A percentile compares a stretch with the other conserved stretches of the same genome.
Evolutionary conservation across 306 rosid genomes (phyloP).

Genomic region (Vachellia pachyceras): DNA sequence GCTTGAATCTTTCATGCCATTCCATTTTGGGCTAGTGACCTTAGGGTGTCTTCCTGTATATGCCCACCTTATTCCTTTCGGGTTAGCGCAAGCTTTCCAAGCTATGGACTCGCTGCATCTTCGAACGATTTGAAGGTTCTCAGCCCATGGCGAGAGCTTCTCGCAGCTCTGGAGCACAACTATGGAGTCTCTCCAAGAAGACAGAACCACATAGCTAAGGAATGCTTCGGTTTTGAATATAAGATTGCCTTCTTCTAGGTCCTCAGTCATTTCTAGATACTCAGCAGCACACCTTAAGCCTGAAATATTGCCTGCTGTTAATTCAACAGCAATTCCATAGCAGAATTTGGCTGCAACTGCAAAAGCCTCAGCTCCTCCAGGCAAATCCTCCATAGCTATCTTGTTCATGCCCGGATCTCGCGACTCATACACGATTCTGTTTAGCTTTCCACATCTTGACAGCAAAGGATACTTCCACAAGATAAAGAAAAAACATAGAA

Average conservation of each 20-base stretch:
- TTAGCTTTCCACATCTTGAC: conserved; percentile 94
- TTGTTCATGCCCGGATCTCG: conserved; percentile 64
- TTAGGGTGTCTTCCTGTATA: conserved; percentile 75
- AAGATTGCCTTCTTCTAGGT: conserved; percentile 96
- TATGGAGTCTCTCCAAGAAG: conserved; percentile 98
- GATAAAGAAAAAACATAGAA: conserved; percentile 9
- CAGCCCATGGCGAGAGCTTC: conserved; percentile 97
- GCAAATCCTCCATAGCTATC: conserved; percentile 78
- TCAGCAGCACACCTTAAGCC: conserved; percentile 96
- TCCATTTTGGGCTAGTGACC: conserved; percentile 84
- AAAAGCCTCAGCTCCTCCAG: conserved; percentile 88
- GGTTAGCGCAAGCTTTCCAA: conserved; percentile 98
- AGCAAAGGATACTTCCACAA: conserved; percentile 81
- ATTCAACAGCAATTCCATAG: conserved; percentile 89
- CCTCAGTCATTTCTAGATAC: conserved; percentile 97
- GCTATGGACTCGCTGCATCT: conserved; percentile 98
- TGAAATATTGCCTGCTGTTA: conserved; percentile 89
- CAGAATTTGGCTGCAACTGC: conserved; percentile 89
- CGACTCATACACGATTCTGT: conserved; percentile 79
- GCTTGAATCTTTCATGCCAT: conserved; percentile 79
- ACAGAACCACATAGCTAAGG: conserved; percentile 93
- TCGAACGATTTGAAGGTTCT: conserved; percentile 90
- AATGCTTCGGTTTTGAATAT: conserved; percentile 98
- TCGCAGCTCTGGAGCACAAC: conserved; percentile 89
- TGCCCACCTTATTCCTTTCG: conserved; percentile 97